Percentiles rank a stretch among this genome's conserved stretches.
Evolutionary conservation across 2,329 filamentous ascomycete genomes (phyloP).

Genomic region (Alternaria triticimaculans): DNA sequence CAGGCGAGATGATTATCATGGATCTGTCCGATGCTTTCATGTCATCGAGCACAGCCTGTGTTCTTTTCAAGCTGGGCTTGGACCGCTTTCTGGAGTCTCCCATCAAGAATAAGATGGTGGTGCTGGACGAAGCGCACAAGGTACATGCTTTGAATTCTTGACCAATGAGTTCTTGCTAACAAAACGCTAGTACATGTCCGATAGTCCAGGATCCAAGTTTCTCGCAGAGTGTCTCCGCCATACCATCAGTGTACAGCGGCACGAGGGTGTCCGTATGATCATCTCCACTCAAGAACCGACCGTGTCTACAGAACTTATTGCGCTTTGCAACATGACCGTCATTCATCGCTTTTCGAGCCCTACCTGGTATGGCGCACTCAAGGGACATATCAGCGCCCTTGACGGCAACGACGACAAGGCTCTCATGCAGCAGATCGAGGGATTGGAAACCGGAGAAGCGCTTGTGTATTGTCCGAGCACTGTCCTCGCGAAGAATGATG

Average conservation of each 20-base stretch:
- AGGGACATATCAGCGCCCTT: background rate
- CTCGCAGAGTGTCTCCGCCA: slow-evolving; percentile 69
- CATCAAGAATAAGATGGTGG: slow-evolving; percentile 63
- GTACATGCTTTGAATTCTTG: rapidly evolving
- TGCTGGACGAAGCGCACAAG: slow-evolving; percentile 78
- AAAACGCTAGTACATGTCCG: slow-evolving; percentile 64
- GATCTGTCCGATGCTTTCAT: slow-evolving; percentile 78
- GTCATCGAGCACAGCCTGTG: slow-evolving; percentile 69
- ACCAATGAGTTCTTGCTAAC: background rate
- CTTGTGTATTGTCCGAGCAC: background rate
- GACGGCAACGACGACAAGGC: background rate
- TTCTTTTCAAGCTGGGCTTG: slow-evolving; percentile 75
- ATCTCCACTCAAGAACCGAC: slow-evolving; percentile 82
- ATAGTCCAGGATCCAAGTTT: slow-evolving; percentile 60
- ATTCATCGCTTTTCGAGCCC: slow-evolving; percentile 48
- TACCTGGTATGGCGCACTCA: background rate
- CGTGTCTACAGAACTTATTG: slow-evolving; percentile 70
- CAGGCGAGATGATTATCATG: slow-evolving; percentile 67
- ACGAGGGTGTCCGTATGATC: slow-evolving; percentile 69
- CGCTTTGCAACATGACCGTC: slow-evolving; percentile 74
- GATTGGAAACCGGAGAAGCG: background rate
- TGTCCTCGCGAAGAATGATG: background rate
- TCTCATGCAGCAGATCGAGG: background rate
- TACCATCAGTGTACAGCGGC: slow-evolving; percentile 73
- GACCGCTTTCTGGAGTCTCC: slow-evolving; percentile 65